These are phyloP conservation scores for Coriaria nepalensis DNA, from an alignment of 306 rosid genomes.

Conservation along the genomic window DNA sequence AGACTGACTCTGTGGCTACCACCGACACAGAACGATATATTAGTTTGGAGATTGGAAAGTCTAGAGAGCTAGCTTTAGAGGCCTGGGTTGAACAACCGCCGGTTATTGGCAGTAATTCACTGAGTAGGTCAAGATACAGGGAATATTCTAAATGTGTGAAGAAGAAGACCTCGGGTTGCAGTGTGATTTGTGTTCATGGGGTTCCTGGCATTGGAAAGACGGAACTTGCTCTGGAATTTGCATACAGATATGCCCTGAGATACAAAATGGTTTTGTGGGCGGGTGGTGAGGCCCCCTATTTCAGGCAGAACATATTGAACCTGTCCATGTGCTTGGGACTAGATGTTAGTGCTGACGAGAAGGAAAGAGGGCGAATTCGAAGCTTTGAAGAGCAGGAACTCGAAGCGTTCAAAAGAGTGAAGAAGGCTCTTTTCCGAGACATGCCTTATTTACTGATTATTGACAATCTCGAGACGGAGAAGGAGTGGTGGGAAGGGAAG, in stretches of 20 bases:
- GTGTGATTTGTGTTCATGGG: conserved; percentile 69
- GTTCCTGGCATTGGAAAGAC: conserved; percentile 75
- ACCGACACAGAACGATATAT: conserved; percentile 47
- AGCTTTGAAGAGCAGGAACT: conserved; percentile 86
- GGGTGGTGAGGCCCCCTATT: conserved; percentile 69
- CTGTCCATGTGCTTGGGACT: conserved; percentile 49
- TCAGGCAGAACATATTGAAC: conserved; percentile 65
- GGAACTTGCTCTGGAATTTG: conserved; percentile 68
- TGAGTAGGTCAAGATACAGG: conserved; percentile 50
- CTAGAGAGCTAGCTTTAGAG: conserved; percentile 50
- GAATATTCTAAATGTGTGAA: conserved; percentile 45
- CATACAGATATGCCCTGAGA: conserved; percentile 53
- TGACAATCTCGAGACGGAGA: conserved; percentile 74
- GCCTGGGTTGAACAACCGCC: conserved; percentile 49
- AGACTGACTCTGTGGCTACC: conserved; percentile 31
- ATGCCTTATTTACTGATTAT: conserved; percentile 68
- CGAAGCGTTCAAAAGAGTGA: conserved; percentile 77
- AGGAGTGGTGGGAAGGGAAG: conserved; percentile 86
- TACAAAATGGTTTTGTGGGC: conserved; percentile 88
- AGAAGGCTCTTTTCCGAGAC: conserved; percentile 68
- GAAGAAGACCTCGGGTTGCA: conserved; percentile 36
- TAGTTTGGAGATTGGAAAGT: conserved; percentile 51
- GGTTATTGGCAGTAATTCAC: conserved; percentile 32
- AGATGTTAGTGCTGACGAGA: conserved; percentile 72
- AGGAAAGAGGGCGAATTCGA: conserved; percentile 55